Evolutionary conservation across 2,329 filamentous ascomycete species (phyloP), one percentile per base, ranked within the genome.

Genomic region (Trichothecium sympodiale): DNA sequence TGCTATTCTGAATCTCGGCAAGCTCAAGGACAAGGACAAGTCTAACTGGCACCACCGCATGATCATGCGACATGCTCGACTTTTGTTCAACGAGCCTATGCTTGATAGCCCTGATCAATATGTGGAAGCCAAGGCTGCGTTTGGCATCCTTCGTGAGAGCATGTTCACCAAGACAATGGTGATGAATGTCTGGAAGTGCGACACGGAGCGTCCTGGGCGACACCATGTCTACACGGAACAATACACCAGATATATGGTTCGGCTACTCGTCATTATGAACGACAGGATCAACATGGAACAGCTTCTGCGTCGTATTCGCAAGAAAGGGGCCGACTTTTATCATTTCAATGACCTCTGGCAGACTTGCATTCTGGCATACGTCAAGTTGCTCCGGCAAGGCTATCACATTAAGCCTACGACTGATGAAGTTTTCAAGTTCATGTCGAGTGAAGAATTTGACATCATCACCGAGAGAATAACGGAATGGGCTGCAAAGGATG

Each of bases 11-110:
- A 70, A 61, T 31, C 49, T 77, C 29, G 59, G 59, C 7, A 64
- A 64, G 36, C 52, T 77, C 8, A 66, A 68, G 10, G 73, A 77
- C 33, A 86, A 86, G 41, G 88, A 95, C 58, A 93, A 94, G 62
- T 83, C 84, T 1, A 89, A 91, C 48, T 95, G 88, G 88, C 88
- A 95, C 51, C 88, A 95, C 54, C 81, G 88, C 15, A 87, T 95
- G 61, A 84, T 86, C 36, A 79, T 81, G 50, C 77, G 87, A 17
- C 79, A 84, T 48, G 67, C 74, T 2, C 62, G 60, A 25, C 71
- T 78, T 15, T 47, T 77, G 7, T 74, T 71, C 36, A 61, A 65
- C 35, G 62, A 68, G 12, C 27, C n/a, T 4, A 12, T 27, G 3
- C 26, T 33, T 16, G n/a, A 4, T 8, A 20, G 20, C 8, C 10